Evolutionary conservation across 2,329 filamentous ascomycete genomes (phyloP).

Genomic region (Colletotrichum acutatum): DNA sequence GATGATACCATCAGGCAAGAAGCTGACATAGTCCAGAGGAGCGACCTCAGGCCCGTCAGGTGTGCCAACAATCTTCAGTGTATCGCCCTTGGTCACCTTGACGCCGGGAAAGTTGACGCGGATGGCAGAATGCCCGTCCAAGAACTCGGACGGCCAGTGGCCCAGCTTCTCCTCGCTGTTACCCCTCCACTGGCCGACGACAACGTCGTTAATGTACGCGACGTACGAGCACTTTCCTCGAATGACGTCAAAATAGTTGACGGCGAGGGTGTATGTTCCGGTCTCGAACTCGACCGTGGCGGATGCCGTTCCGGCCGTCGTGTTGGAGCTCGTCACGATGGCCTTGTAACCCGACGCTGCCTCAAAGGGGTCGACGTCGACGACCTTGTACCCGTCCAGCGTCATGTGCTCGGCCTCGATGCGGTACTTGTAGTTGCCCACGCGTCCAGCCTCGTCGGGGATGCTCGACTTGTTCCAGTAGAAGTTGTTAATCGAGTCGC

Average conservation of each 20-base stretch:
- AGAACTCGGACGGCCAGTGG: constrained; percentile 65
- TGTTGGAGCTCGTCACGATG: constrained; percentile 67
- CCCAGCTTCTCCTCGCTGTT: constrained; percentile 70
- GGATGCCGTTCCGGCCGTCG: constrained; percentile 57
- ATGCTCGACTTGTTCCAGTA: constrained; percentile 72
- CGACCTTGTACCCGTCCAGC: constrained; percentile 66
- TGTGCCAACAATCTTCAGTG: constrained; percentile 64
- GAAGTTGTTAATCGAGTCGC: constrained; percentile 73
- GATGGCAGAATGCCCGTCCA: constrained; percentile 74
- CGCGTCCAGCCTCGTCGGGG: constrained; percentile 64
- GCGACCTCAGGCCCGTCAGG: constrained; percentile 72
- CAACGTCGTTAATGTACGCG: constrained; percentile 62
- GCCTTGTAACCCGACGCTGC: constrained; percentile 65
- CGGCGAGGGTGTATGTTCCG: constrained; percentile 70
- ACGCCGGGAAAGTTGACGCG: constrained; percentile 68
- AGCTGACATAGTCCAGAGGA: constrained; percentile 73
- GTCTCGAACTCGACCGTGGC: constrained; percentile 57
- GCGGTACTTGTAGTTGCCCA: constrained; percentile 71
- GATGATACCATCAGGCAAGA: constrained; percentile 65
- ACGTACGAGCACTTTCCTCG: constrained; percentile 68
- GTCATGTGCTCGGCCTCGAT: constrained; percentile 76
- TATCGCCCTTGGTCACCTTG: constrained; percentile 60
- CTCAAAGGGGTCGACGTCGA: constrained; percentile 64
- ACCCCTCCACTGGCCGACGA: constrained; percentile 68
- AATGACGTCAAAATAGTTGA: constrained; percentile 74